A percentile compares a stretch with the other conserved stretches of the same genome.
These are phyloP conservation scores for Phalaenopsis aphrodite DNA, from an alignment of 106 monocot genomes.

Conservation along the genomic window DNA sequence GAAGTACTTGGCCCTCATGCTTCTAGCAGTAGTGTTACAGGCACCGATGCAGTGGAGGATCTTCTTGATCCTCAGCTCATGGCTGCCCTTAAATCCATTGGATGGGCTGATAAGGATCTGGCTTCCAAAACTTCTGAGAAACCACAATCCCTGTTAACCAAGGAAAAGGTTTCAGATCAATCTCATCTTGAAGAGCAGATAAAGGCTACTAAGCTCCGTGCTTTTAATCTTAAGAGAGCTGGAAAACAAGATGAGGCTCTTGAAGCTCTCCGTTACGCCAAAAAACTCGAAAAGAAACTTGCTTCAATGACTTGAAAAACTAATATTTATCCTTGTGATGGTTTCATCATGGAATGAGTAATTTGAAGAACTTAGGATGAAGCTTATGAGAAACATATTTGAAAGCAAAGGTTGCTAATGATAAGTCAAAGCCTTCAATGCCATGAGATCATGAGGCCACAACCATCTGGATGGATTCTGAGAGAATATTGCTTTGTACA, in stretches of 20 bases:
- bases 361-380: neutral
- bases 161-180: neutral
- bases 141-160: slow-evolving; percentile 13
- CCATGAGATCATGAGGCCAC: too few relatives aligned
- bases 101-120: slow-evolving; percentile 61
- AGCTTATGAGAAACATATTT: neutral
- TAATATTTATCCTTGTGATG: neutral
- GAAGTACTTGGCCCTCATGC: slow-evolving; percentile 40
- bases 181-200: slow-evolving; percentile 67
- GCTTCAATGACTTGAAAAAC: slow-evolving; percentile 19
- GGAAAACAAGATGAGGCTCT: slow-evolving; percentile 86
- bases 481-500: too few relatives aligned
- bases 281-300: slow-evolving; percentile 71
- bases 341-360: neutral
- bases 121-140: slow-evolving; percentile 16
- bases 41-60: slow-evolving; percentile 33
- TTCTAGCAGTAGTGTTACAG: slow-evolving; percentile 18
- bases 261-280: slow-evolving; percentile 78
- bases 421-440: too few relatives aligned
- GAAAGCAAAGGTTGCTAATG: too few relatives aligned
- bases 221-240: slow-evolving; percentile 61
- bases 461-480: too few relatives aligned
- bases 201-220: slow-evolving; percentile 71
- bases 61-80: slow-evolving; percentile 86
- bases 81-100: slow-evolving; percentile 72